phyloP scores from a whole-genome alignment of 495 filamentous ascomycete genomes.

The Xylaria castorea region DNA sequence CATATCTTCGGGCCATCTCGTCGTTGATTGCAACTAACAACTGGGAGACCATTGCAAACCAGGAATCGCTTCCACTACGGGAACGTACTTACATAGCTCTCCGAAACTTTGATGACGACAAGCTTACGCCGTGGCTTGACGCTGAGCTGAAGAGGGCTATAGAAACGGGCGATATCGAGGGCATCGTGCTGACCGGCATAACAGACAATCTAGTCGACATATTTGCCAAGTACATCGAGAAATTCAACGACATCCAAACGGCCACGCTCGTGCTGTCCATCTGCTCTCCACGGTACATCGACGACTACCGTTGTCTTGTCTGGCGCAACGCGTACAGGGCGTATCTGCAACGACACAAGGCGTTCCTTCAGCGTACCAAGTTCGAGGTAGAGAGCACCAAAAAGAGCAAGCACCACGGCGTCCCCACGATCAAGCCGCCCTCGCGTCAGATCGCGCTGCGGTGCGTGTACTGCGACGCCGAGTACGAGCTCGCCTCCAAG shows the following conservation, averaged over 20 bases:
- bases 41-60: conserved; percentile 83
- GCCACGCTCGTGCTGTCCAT: conserved; percentile 84
- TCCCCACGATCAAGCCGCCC: conserved; percentile 67
- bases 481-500: conserved; percentile 48
- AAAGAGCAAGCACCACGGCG: conserved; percentile 65
- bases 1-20: conserved; percentile 90
- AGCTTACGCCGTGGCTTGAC: conserved; percentile 75
- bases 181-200: conserved; percentile 86
- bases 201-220: conserved; percentile 79
- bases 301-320: conserved; percentile 73
- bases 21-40: conserved; percentile 87
- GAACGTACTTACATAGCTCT: conserved; percentile 88
- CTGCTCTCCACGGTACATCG: conserved; percentile 80
- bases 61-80: conserved; percentile 79
- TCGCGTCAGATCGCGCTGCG: conserved; percentile 79
- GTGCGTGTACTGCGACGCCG: conserved; percentile 81
- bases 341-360: conserved; percentile 72
- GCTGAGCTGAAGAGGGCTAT: conserved; percentile 67
- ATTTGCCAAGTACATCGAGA: conserved; percentile 85
- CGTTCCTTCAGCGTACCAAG: conserved; percentile 60
- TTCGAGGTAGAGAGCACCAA: conserved; percentile 70
- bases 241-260: conserved; percentile 88
- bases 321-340: conserved; percentile 85
- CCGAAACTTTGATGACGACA: conserved; percentile 79
- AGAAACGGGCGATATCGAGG: conserved; percentile 82